Base-by-base conservation (phyloP, 345 rosid genomes). In the Populus tremula region DNA sequence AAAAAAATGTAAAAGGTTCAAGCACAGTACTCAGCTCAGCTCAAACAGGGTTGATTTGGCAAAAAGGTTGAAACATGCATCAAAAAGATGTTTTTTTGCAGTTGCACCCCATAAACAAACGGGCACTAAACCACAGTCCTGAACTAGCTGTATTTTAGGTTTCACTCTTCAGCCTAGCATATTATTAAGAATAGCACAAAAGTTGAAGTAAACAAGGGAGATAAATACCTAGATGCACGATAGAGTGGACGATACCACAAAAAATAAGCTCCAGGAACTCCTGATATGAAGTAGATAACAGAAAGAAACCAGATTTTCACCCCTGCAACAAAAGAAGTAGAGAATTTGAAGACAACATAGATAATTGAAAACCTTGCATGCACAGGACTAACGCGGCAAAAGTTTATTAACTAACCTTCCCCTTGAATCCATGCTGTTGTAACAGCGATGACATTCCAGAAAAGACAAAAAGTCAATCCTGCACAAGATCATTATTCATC, bases 271-370 rank as follows among this genome's bases (percentile, higher is more conserved):
- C 85, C 97, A 3, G 99, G 99, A 68, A 90, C 99, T 82, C 97
- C 97, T 0, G 93, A 43, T 83, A 94, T 86, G 91, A 96, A 94
- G 92, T 90, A 96, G 85, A 94, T 96, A 45, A 92, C 5, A 16
- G 98, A 89, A 71, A 96, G 97, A 84, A 96, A 91, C 99, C 99
- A 96, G 80, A 94, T 94, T 70, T 81, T 94, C 76, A 90, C 97
- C 69, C 89, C 99, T 96, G 80, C 70, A 85, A 79, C 61, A 71
- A 6, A 64, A 69, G 25, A 79, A 43, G 49, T 10, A 33, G 7
- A 64, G 45, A 27, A 23, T 45, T 25, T 13, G 16, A 49, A 25
- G 31, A 67, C 25, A 41, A 69, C 36, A 64, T 10, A 2, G 3
- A 14, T 10, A 49, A 61, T 6, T 8, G 39, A 67, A 62, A 59